These are phyloP conservation scores for Aspergillus piperis DNA, from an alignment of 2,329 filamentous ascomycete species.

Conservation along the genomic window DNA sequence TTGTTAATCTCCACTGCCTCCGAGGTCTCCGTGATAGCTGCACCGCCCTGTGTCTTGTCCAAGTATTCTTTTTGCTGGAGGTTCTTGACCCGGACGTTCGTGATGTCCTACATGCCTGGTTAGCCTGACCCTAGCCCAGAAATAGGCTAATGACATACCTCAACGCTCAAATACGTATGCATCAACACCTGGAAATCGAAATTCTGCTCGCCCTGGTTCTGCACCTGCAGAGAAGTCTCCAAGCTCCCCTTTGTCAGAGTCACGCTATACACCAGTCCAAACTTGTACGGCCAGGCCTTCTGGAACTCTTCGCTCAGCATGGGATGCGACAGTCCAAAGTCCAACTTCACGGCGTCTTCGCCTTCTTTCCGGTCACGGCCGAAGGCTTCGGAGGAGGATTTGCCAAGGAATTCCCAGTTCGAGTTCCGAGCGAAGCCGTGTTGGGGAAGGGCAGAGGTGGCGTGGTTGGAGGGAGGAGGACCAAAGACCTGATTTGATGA, in stretches of 20 bases:
- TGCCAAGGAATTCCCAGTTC: conserved; percentile 85
- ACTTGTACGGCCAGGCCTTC: conserved; percentile 80
- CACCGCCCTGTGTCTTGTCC: conserved; percentile 76
- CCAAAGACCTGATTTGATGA: conserved; percentile 70
- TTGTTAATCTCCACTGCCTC: conserved; percentile 67
- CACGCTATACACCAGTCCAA: conserved; percentile 90
- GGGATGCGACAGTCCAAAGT: conserved; percentile 82
- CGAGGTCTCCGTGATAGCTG: conserved; percentile 65
- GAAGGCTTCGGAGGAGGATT: conserved; percentile 69
- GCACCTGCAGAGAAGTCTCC: conserved; percentile 79
- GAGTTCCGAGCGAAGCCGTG: conserved; percentile 92
- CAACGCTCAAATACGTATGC: conserved; percentile 84
- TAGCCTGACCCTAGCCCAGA: not conserved
- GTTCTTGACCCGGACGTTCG: conserved; percentile 69
- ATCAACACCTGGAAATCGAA: conserved; percentile 92
- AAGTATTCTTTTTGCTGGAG: conserved; percentile 75
- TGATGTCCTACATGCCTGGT: conserved; percentile 66
- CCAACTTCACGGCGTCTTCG: conserved; percentile 80
- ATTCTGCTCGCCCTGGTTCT: conserved; percentile 77
- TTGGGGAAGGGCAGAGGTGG: conserved; percentile 80
- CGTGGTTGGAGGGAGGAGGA: conserved; percentile 70
- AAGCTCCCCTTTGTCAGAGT: conserved; percentile 74
- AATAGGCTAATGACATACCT: conserved; percentile 58
- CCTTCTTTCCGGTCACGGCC: conserved; percentile 47
- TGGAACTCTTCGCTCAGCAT: conserved; percentile 69